Conservation (phyloP, 2,329 filamentous ascomycete genomes). For the Thermomyces lanuginosus region DNA sequence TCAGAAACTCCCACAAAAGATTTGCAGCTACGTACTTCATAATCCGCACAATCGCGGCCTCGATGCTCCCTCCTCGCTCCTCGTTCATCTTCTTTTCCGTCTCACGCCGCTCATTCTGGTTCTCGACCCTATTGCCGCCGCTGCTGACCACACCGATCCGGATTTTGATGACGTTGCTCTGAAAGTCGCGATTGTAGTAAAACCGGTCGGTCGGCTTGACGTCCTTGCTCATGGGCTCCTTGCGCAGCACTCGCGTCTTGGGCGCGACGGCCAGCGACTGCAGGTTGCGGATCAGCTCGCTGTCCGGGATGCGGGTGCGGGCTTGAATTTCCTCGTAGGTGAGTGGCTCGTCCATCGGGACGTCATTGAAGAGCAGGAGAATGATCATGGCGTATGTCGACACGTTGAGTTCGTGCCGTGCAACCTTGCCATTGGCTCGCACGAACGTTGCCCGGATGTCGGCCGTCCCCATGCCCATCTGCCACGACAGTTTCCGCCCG, state of each 20-base stretch:
- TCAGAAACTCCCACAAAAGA: too few relatives aligned
- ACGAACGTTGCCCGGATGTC: conserved; percentile 71
- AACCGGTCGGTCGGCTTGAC: conserved; percentile 66
- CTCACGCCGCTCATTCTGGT: conserved; percentile 39
- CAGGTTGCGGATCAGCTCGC: conserved; percentile 60
- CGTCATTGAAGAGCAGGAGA: conserved; percentile 73
- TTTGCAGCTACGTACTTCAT: conserved; percentile 31
- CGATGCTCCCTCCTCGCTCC: conserved; percentile 33
- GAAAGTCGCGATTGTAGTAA: conserved; percentile 64
- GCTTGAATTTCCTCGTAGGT: conserved; percentile 66
- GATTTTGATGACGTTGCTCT: conserved; percentile 69
- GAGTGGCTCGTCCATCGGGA: conserved; percentile 36
- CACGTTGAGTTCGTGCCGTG: conserved; percentile 77
- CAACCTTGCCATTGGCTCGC: conserved; percentile 53
- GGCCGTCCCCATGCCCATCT: conserved; percentile 58
- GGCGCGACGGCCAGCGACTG: conserved; percentile 69
- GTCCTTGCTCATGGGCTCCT: conserved; percentile 63
- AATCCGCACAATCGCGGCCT: conserved; percentile 36
- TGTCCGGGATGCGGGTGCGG: conserved; percentile 57
- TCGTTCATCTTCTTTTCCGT: conserved; percentile 36
- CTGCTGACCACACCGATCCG: conserved; percentile 70
- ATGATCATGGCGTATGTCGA: conserved; percentile 88
- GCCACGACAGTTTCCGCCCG: conserved; percentile 78
- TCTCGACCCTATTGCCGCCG: conserved; percentile 71
- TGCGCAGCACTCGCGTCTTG: conserved; percentile 65